phyloP scores from a whole-genome alignment of 805 yeast genomes.

The Ogataea parapolymorpha region DNA sequence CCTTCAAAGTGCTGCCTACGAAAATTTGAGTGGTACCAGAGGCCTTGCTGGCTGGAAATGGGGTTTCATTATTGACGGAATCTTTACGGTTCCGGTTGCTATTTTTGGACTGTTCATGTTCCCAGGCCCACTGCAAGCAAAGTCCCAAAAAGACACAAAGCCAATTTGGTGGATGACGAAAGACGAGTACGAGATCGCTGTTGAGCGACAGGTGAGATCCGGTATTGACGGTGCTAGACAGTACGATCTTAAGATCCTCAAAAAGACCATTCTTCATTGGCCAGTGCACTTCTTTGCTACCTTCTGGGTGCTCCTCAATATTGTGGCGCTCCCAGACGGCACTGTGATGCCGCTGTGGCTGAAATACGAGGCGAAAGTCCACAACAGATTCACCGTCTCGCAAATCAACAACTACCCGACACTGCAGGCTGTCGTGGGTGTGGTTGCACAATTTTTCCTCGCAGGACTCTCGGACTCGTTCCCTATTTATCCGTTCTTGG shows the following conservation, averaged over 20 bases:
- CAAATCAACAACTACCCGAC: slow-evolving; percentile 41
- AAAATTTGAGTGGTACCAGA: slow-evolving; percentile 38
- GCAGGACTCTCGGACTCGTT: slow-evolving; percentile 38
- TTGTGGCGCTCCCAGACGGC: slow-evolving; percentile 40
- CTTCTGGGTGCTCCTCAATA: slow-evolving; percentile 43
- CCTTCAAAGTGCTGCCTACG: slow-evolving; percentile 41
- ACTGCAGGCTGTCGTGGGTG: slow-evolving; percentile 39
- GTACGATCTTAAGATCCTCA: slow-evolving; percentile 36
- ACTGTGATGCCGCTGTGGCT: slow-evolving; percentile 40
- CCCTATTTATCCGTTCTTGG: slow-evolving; percentile 37
- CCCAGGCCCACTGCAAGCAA: slow-evolving; percentile 44
- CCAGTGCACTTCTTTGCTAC: slow-evolving; percentile 52
- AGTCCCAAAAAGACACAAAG: slow-evolving; percentile 18
- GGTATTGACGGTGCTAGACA: slow-evolving; percentile 32
- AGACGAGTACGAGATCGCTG: slow-evolving; percentile 34
- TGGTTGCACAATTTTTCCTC: slow-evolving; percentile 38
- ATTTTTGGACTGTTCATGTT: slow-evolving; percentile 53
- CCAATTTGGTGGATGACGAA: slow-evolving; percentile 29
- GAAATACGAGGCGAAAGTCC: slow-evolving; percentile 24
- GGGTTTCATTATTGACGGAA: slow-evolving; percentile 62
- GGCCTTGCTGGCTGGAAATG: slow-evolving; percentile 65
- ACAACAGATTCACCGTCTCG: slow-evolving; percentile 29
- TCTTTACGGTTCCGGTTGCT: slow-evolving; percentile 55
- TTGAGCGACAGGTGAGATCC: slow-evolving; percentile 39
- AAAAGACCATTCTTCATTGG: slow-evolving; percentile 52